phyloP scores from a whole-genome alignment of 306 rosid genomes.

The Gynostemma pentaphyllum region DNA sequence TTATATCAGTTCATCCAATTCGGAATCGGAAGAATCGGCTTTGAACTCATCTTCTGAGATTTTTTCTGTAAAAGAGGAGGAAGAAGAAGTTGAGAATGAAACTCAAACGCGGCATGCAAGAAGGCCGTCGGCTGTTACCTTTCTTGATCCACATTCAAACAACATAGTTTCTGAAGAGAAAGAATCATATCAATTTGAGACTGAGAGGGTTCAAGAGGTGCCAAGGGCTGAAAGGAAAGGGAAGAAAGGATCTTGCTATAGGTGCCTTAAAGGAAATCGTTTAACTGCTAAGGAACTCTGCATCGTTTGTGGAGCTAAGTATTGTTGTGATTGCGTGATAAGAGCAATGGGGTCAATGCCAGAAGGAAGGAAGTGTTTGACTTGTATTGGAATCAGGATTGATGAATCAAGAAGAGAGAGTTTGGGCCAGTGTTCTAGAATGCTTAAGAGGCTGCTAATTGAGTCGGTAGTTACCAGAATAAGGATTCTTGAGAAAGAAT shows the following conservation, averaged over 20 bases:
- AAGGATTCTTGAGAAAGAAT: conserved; percentile 32
- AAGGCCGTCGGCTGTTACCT: conserved; percentile 47
- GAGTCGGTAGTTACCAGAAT: conserved; percentile 25
- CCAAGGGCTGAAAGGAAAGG: conserved; percentile 41
- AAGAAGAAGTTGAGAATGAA: conserved; percentile 18
- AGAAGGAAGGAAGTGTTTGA: conserved; percentile 68
- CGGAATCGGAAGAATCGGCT: conserved; percentile 32
- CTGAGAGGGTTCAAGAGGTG: conserved; percentile 20
- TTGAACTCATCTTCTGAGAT: conserved; percentile 36
- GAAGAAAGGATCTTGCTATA: conserved; percentile 50
- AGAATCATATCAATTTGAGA: conserved; percentile 19
- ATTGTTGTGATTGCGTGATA: conserved; percentile 45
- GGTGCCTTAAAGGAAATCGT: conserved; percentile 51
- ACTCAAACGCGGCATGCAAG: conserved; percentile 24
- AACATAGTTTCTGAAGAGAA: conserved; percentile 14
- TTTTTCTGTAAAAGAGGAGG: conserved; percentile 25
- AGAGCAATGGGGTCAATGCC: conserved; percentile 88
- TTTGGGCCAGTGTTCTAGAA: conserved; percentile 40
- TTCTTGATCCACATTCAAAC: conserved; percentile 30
- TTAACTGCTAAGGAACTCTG: conserved; percentile 55
- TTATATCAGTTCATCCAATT: conserved; percentile 22
- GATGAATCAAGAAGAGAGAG: conserved; percentile 39
- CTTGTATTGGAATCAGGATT: conserved; percentile 43
- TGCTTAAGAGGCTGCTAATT: conserved; percentile 45
- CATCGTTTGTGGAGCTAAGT: conserved; percentile 67